phyloP scores from a whole-genome alignment of 2,329 filamentous ascomycete genomes.

The Cucurbitaria berberidis region DNA sequence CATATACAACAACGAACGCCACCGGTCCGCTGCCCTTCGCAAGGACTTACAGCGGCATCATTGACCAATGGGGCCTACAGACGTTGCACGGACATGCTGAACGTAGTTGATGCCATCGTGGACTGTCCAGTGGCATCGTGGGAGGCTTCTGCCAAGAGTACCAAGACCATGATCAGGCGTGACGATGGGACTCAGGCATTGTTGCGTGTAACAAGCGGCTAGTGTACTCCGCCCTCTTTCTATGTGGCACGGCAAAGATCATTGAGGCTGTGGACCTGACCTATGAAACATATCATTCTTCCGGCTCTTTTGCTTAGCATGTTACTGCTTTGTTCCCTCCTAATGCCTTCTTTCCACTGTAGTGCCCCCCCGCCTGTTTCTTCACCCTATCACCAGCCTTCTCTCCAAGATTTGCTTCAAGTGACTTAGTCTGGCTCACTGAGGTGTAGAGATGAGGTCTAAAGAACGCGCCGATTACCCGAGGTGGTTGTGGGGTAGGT shows the following conservation, averaged over 20 bases:
- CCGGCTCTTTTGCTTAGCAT: slow-evolving; percentile 4
- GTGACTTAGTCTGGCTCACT: neutral
- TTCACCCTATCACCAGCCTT: neutral
- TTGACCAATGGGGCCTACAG: slow-evolving; percentile 20
- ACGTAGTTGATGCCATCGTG: slow-evolving; percentile 19
- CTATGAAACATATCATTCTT: neutral
- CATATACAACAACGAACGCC: slow-evolving; percentile 5
- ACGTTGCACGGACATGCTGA: slow-evolving; percentile 20
- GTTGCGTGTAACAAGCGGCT: slow-evolving; percentile 22
- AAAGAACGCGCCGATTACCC: slow-evolving; percentile 30
- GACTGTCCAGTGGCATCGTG: slow-evolving; percentile 24
- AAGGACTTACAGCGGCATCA: slow-evolving; percentile 3
- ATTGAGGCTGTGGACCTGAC: slow-evolving; percentile 17
- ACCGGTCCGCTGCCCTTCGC: slow-evolving; percentile 11
- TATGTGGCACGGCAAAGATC: slow-evolving; percentile 12
- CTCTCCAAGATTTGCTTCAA: neutral
- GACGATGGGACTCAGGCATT: slow-evolving; percentile 23
- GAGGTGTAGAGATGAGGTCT: slow-evolving; percentile 23
- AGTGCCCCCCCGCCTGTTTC: neutral
- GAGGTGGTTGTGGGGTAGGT: slow-evolving; percentile 36
- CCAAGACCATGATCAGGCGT: slow-evolving; percentile 16
- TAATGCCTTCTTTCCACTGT: neutral
- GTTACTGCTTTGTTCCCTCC: neutral
- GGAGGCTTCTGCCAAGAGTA: slow-evolving; percentile 22
- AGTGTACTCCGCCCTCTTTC: slow-evolving; percentile 15